Base-by-base conservation (phyloP, 1,284 basidiomycete genomes). In the Erythrobasidium hasegawianum region DNA sequence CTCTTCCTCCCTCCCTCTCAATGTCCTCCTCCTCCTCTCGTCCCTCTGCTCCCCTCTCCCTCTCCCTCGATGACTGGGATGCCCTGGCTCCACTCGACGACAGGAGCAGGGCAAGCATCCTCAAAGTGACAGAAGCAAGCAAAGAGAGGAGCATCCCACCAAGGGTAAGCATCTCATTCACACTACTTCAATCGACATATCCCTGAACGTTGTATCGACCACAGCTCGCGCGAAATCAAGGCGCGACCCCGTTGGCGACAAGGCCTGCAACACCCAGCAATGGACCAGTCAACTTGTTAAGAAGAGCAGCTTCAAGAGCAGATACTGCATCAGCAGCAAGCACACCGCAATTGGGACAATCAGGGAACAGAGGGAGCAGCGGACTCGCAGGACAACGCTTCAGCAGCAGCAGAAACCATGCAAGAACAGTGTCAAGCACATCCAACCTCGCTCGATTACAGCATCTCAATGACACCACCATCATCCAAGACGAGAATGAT, bases 21-120 rank as follows among this genome's bases (percentile, higher is more conserved):
- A 33, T 33, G 33, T 33, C 33, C 33, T 33, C 61, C 7, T n/a
- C n/a, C n/a, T 57, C 61, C 2, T 29, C 54, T 13, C 43, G 62
- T 2, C 66, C 71, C 2, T 65, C 69, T n/a, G n/a, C n/a, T n/a
- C 1, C 68, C 69, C 0, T 69, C 67, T 20, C 68, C 16, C 52
- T 71, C 49, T 70, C 69, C 13, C 81, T 93, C 5, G 90, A 94
- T 75, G 89, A 94, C 78, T 96, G 92, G 92, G 91, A 95, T 74
- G 77, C 83, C 0, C 87, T 84, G 72, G 84, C 90, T 1, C 88
- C 89, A 0, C 77, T 95, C 45, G 81, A 80, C 47, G 88, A 92
- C 53, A 74, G 83, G 11, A 86, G 89, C 74, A 79, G 83, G 16
- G 82, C 82, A 66, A 90, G 87, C 73, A 82, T 93, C 22, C 80